These are phyloP conservation scores for Pelargonium fulgidum DNA, from an alignment of 441 rosid genomes.

Conservation along the genomic window DNA sequence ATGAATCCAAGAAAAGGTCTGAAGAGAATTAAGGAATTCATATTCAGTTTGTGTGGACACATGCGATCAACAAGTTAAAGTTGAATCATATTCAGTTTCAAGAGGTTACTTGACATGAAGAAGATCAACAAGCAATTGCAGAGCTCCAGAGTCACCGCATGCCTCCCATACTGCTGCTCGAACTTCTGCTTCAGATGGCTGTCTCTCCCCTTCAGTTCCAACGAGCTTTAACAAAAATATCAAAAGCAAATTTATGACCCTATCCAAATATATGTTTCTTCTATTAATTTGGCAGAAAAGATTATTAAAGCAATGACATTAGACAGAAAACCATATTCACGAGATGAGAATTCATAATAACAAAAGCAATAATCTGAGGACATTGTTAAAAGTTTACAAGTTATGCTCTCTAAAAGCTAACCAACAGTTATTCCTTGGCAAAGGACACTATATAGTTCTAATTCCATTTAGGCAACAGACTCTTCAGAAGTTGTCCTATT, in stretches of 20 bases:
- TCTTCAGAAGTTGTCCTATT: background rate
- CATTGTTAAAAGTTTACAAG: background rate
- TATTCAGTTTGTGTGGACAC: background rate
- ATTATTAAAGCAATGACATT: background rate
- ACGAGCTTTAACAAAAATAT: slow-evolving; percentile 47
- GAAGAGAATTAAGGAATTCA: background rate
- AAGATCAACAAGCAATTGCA: slow-evolving; percentile 86
- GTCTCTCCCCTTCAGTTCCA: slow-evolving; percentile 51
- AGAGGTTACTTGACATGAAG: slow-evolving; percentile 54
- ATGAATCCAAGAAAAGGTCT: background rate
- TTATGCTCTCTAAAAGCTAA: background rate
- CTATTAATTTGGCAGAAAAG: background rate
- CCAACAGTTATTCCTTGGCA: background rate
- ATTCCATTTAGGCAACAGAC: too few species aligned
- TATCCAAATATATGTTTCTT: background rate
- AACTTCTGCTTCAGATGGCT: slow-evolving; percentile 72
- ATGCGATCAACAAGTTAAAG: background rate
- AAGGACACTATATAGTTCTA: background rate
- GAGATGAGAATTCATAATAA: background rate
- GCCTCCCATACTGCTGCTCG: slow-evolving; percentile 87
- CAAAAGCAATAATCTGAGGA: background rate
- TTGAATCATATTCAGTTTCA: slow-evolving; percentile 1
- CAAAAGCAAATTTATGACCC: background rate
- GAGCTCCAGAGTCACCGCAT: slow-evolving; percentile 89
- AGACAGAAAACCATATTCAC: background rate